Base-by-base conservation (phyloP, 352 stramenopile species). In the Phytophthora brassicae region DNA sequence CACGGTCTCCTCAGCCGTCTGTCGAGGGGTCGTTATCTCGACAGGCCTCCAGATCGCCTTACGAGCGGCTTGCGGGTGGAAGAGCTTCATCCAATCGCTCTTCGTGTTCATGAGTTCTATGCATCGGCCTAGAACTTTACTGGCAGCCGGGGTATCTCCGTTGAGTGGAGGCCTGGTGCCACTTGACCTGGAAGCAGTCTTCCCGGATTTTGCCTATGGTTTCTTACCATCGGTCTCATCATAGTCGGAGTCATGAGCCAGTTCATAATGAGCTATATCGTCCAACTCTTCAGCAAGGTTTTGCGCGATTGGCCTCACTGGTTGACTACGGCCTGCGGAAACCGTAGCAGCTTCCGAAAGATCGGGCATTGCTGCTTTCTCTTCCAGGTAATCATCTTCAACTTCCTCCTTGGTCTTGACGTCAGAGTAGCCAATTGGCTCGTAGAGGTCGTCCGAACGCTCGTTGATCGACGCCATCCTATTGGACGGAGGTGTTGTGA, bases 381-480 rank as follows among this genome's bases (percentile, higher is more conserved):
- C 5, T 31, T 52, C 45, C 45, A 38, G 45, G 45, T 52, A 12
- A 13, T 26, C 14, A 4, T 41, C 26, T 4, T 39, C 45, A 16
- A 39, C 45, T 52, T 28, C 45, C 7, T 52, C n/a, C 45, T 52
- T 41, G 45, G 45, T 8, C 45, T 52, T 41, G 45, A 26, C 45
- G 45, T 52, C 26, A 17, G 45, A 52, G 31, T 38, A 38, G 8
- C 9, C 26, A 6, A 14, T 31, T 8, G 26, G 8, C 26, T 31
- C 26, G 26, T 31, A 4, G 26, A 31, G 26, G 26, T 8, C 8
- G 26, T 31, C 26, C 26, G 26, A 31, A 8, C 26, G 26, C 8
- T 31, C 26, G 26, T 31, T 31, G 26, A 13, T 38, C 45, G n/a
- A 38, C 31, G 31, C 31, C 31, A 12, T 16, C 28, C 16, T 6